Evolutionary conservation across 2,329 filamentous ascomycete species (phyloP).

Genomic region (Sclerotinia minor): DNA sequence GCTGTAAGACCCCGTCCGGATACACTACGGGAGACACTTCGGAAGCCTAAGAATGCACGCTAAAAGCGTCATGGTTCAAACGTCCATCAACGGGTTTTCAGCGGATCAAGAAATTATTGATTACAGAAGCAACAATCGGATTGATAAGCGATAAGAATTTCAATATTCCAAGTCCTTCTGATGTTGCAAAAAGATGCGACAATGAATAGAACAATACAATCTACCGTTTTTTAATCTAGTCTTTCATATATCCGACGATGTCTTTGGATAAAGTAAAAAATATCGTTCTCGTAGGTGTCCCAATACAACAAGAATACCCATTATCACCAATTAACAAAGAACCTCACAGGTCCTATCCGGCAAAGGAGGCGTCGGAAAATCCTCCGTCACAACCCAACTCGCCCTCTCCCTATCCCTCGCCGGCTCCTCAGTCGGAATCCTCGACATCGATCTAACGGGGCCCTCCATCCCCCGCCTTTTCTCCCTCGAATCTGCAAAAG

Average conservation of each 20-base stretch:
- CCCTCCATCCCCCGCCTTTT: constrained; percentile 96
- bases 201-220: constrained; percentile 11
- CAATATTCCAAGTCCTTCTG: constrained; percentile 16
- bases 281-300: constrained; percentile 65
- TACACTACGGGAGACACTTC: background rate
- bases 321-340: constrained; percentile 25
- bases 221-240: background rate
- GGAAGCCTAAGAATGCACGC: constrained; percentile 21
- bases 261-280: constrained; percentile 71
- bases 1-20: constrained; percentile 22
- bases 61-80: constrained; percentile 17
- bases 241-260: constrained; percentile 47
- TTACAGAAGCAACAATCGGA: constrained; percentile 26
- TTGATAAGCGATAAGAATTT: constrained; percentile 41
- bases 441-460: constrained; percentile 94
- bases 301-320: background rate
- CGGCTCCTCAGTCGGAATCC: constrained; percentile 87
- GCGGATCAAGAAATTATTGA: constrained; percentile 10
- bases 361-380: constrained; percentile 98
- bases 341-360: constrained; percentile 71
- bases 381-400: constrained; percentile 93
- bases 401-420: constrained; percentile 83
- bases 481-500: constrained; percentile 82
- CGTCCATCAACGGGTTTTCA: background rate
- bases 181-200: constrained; percentile 3